Evolutionary conservation across 169 alveolate genomes (phyloP), one percentile per base, ranked within the genome.

Genomic region (Plasmodium sp.): DNA sequence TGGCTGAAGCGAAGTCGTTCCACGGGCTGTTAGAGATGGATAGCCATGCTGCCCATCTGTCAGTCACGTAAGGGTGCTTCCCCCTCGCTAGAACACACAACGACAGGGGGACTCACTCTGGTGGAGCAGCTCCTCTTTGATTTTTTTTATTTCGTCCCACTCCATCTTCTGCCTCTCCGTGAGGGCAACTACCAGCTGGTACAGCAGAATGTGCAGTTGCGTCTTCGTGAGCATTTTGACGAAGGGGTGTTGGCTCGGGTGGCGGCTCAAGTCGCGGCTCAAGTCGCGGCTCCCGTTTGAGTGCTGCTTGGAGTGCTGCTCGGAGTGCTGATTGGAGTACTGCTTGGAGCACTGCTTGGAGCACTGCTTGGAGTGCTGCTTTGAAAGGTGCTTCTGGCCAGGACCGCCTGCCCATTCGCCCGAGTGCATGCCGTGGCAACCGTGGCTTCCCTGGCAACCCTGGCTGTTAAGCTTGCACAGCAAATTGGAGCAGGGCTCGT

Each of bases 81-180:
- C 58, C 2, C n/a, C 12, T 48, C n/a, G 58, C 0, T 48, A 48
- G 1, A n/a, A 5, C 58, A 48, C 58, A 48, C 58, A 0, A 0
- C 1, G n/a, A 2, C 6, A 48, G 58, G 58, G 12, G 3, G 58
- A 62, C 75, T 88, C 51, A 88, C 94, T 41, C 22, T 84, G 72
- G 6, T 45, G 22, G 12, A 88, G 77, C 9, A 88, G 36, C 41
- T 67, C 73, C 18, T 88, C 94, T 45, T 88, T 88, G 6, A 88
- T 80, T 88, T 48, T 75, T 12, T 10, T 67, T 36, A 88, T 80
- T 16, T 88, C 83, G 0, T 16, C 67, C 94, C 94, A 88, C 48
- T 88, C 94, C 43, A 88, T 51, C 79, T 88, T 88, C 71, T 88
- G 94, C 33, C 94, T 75, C 16, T 77, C 83, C 36, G 90, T n/a